A percentile compares a stretch with the other conserved stretches of the same genome.
Conservation (phyloP, 2,329 filamentous ascomycete genomes). For the Allantophomopsis cytisporea region DNA sequence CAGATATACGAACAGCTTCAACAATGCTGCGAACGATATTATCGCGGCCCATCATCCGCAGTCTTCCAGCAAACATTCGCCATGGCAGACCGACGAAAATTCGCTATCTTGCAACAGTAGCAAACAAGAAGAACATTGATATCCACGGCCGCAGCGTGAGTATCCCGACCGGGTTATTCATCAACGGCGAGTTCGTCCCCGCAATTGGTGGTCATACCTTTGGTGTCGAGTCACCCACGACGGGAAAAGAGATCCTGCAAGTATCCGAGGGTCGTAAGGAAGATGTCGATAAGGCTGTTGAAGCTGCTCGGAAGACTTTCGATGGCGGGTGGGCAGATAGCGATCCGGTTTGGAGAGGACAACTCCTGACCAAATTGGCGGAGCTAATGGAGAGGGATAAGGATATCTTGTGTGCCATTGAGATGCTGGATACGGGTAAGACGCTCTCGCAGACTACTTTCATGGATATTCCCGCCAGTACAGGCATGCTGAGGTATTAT, state of each 20-base stretch:
- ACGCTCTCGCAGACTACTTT: constrained; percentile 50
- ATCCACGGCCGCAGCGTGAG: no score
- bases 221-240: constrained; percentile 18
- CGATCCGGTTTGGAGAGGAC: constrained; percentile 52
- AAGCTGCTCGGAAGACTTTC: constrained; percentile 44
- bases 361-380: constrained; percentile 56
- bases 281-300: constrained; percentile 55
- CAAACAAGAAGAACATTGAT: no score
- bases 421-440: constrained; percentile 75
- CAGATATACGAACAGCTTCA: no score
- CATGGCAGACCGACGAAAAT: no score
- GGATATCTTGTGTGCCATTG: constrained; percentile 39
- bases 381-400: constrained; percentile 54
- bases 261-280: constrained; percentile 13
- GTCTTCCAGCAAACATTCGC: no score
- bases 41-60: no score
- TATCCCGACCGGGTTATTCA: constrained; percentile 59
- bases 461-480: constrained; percentile 48
- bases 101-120: no score
- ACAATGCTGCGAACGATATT: no score
- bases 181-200: constrained; percentile 69
- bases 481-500: constrained; percentile 55
- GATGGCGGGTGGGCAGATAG: constrained; percentile 54
- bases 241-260: no score
- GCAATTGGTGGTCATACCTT: constrained; percentile 52